Percentiles rank a stretch among this genome's conserved stretches.
Evolutionary conservation across 2,329 filamentous ascomycete genomes (phyloP).

Genomic region (Fusarium compactum): DNA sequence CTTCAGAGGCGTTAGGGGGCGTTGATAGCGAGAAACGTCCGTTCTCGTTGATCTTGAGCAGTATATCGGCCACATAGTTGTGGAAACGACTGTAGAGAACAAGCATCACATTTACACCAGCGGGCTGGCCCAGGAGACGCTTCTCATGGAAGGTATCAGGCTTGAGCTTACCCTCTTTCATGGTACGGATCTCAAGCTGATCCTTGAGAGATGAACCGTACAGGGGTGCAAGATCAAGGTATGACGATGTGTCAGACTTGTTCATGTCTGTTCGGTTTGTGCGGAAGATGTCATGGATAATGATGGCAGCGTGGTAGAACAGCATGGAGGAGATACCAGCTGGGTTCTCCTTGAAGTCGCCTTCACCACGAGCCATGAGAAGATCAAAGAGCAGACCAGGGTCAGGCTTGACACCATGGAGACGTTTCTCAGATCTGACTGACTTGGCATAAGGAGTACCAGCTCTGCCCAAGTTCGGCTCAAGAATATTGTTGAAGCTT

Average conservation of each 20-base stretch:
- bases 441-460: constrained; percentile 77
- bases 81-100: constrained; percentile 79
- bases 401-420: constrained; percentile 72
- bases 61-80: constrained; percentile 73
- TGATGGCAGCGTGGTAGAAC: constrained; percentile 79
- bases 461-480: constrained; percentile 73
- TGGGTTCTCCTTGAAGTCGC: constrained; percentile 70
- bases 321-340: constrained; percentile 80
- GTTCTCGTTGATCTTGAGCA: constrained; percentile 75
- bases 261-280: constrained; percentile 70
- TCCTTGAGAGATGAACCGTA: constrained; percentile 76
- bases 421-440: constrained; percentile 67
- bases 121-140: constrained; percentile 73
- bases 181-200: constrained; percentile 72
- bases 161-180: constrained; percentile 76
- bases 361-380: constrained; percentile 68
- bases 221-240: constrained; percentile 78
- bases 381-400: constrained; percentile 76
- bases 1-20: constrained; percentile 15
- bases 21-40: constrained; percentile 63
- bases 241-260: constrained; percentile 77
- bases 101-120: constrained; percentile 74
- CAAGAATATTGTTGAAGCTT: constrained; percentile 67
- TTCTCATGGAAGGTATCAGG: constrained; percentile 77
- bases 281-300: constrained; percentile 54